Percentiles rank a stretch among this genome's conserved stretches.
These are phyloP conservation scores for Moricandia moricandioides DNA, from an alignment of 345 rosid genomes.

Conservation along the genomic window DNA sequence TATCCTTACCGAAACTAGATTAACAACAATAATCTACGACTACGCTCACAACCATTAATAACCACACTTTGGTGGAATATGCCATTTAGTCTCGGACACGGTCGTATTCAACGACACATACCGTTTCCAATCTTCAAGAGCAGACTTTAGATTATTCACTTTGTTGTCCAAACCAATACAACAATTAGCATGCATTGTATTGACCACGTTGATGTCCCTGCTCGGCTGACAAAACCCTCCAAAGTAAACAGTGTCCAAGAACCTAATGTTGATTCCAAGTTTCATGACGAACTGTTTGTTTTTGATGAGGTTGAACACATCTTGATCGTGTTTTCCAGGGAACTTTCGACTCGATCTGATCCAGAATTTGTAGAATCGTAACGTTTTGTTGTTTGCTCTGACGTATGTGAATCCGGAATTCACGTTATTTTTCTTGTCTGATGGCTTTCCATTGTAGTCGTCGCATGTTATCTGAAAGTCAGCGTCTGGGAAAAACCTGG, in stretches of 20 bases:
- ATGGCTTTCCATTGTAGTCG: constrained; percentile 41
- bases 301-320: constrained; percentile 70
- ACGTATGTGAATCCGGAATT: constrained; percentile 75
- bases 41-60: neutral
- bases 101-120: constrained; percentile 35
- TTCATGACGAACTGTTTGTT: constrained; percentile 29
- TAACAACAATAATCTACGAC: constrained; percentile 2
- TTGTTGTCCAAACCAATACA: constrained; percentile 63
- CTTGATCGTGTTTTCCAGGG: constrained; percentile 71
- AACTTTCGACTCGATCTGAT: constrained; percentile 38
- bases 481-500: constrained; percentile 44
- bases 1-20: neutral
- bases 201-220: constrained; percentile 51
- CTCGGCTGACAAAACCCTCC: constrained; percentile 72
- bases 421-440: constrained; percentile 40
- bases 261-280: constrained; percentile 52
- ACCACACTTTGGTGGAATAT: constrained; percentile 38
- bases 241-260: constrained; percentile 61
- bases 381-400: constrained; percentile 49
- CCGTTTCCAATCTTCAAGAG: constrained; percentile 64
- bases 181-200: constrained; percentile 91
- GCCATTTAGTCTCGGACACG: constrained; percentile 34
- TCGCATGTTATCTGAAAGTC: constrained; percentile 91
- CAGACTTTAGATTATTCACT: constrained; percentile 47
- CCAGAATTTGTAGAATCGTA: constrained; percentile 65